phyloP scores from a whole-genome alignment of 129 eudicot genomes.

The Deinandra increscens region DNA sequence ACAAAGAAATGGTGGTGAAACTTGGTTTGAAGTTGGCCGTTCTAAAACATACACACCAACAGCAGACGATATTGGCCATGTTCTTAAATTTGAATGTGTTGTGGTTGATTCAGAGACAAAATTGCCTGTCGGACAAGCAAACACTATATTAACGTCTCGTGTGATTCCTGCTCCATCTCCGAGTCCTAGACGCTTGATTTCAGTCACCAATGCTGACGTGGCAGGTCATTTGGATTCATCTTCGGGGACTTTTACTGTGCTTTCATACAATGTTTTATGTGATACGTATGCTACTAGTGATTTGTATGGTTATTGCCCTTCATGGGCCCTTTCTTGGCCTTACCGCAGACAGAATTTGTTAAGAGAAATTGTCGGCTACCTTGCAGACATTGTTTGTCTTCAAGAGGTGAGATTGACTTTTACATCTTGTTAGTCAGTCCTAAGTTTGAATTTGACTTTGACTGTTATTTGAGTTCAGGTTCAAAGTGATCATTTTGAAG shows the following conservation, averaged over 20 bases:
- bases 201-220: constrained; percentile 77
- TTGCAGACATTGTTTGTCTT: constrained; percentile 94
- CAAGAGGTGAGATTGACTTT: constrained; percentile 61
- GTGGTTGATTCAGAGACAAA: constrained; percentile 81
- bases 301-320: constrained; percentile 82
- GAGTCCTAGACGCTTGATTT: constrained; percentile 68
- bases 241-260: constrained; percentile 76
- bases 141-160: constrained; percentile 67
- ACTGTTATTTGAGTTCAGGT: constrained; percentile 41
- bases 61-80: constrained; percentile 90
- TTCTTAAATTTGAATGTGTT: constrained; percentile 86
- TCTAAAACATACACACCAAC: constrained; percentile 91
- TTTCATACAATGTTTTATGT: constrained; percentile 77
- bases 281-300: constrained; percentile 80
- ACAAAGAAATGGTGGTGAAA: constrained; percentile 87
- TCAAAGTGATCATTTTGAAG: constrained; percentile 92
- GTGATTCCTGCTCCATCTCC: constrained; percentile 99
- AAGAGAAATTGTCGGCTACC: constrained; percentile 93
- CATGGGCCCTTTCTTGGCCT: constrained; percentile 99
- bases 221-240: constrained; percentile 64
- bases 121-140: constrained; percentile 55
- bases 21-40: constrained; percentile 90
- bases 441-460: background rate
- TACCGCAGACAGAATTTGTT: constrained; percentile 90
- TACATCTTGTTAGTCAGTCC: background rate